These are phyloP conservation scores for Puccinia hordei DNA, from an alignment of 1,284 basidiomycete species.

Conservation along the genomic window DNA sequence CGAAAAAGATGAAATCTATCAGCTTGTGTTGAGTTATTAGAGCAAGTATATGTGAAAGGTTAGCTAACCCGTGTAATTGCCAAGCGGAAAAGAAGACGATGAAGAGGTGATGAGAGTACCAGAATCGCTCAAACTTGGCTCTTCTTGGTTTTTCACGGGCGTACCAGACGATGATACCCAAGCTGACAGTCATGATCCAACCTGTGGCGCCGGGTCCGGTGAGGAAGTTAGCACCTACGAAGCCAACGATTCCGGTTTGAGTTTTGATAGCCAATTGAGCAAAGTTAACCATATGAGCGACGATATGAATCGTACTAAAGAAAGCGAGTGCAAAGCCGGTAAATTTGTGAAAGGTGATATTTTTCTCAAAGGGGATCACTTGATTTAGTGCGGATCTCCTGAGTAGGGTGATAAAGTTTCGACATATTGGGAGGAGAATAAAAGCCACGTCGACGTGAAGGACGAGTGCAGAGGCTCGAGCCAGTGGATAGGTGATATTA, in stretches of 20 bases:
- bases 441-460: slow-evolving; percentile 84
- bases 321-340: slow-evolving; percentile 82
- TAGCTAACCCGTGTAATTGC: slow-evolving; percentile 69
- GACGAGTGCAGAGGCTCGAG: slow-evolving; percentile 78
- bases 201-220: slow-evolving; percentile 79
- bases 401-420: slow-evolving; percentile 81
- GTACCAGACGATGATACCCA: slow-evolving; percentile 77
- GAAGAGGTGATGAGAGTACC: slow-evolving; percentile 73
- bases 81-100: slow-evolving; percentile 84
- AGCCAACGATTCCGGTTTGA: slow-evolving; percentile 67
- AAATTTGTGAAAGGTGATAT: slow-evolving; percentile 68
- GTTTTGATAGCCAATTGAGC: slow-evolving; percentile 58
- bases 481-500: slow-evolving; percentile 64
- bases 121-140: slow-evolving; percentile 78
- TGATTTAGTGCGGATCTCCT: slow-evolving; percentile 77
- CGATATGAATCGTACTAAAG: slow-evolving; percentile 71
- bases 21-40: not conserved
- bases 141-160: slow-evolving; percentile 75
- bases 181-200: slow-evolving; percentile 78
- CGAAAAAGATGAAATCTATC: not conserved
- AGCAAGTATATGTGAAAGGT: not conserved
- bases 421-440: slow-evolving; percentile 85
- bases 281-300: slow-evolving; percentile 79
- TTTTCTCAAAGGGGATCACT: slow-evolving; percentile 68
- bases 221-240: slow-evolving; percentile 73